Base-by-base conservation (phyloP, 371 early-diverging fungal species). In the Parasitella parasitica region DNA sequence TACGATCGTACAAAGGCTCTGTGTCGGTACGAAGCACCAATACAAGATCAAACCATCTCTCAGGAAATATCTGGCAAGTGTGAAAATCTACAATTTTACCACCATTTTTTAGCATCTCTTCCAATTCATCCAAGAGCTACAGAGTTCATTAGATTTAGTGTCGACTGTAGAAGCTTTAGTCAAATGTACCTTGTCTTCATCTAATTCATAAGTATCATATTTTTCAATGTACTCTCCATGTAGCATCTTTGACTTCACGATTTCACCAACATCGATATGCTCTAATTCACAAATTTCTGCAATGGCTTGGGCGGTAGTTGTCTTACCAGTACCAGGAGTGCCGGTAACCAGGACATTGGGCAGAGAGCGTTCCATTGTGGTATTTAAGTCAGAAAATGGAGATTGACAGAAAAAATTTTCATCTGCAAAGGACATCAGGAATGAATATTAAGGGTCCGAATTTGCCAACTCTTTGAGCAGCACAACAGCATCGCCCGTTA, bases 301-400 rank as follows among this genome's bases (percentile, higher is more conserved):
- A 24, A 95, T 78, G 83, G 93, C 78, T 77, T 93, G 92, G 11
- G 90, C 80, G 2, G 94, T 87, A 0, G 98, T 97, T 0, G 99
- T 95, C 70, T 99, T 99, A 51, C 99, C 99, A 0, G 95, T 96
- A 37, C 99, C 99, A 0, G 99, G 99, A 2, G 99, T 98, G 22
- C 99, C 99, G 1, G 99, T 98, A 41, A 99, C 90, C 35, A 99
- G 86, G 56, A 99, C 94, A 72, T 94, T 95, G 43, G 94, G 94
- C 22, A 77, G 66, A 41, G 73, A 61, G 26, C 84, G 77, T 36
- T 75, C 69, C 67, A 67, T 64, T 26, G 27, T 27, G 15, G 12
- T 26, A 48, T 12, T 48, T 12, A 48, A 27, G 18, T 13, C 27
- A 5, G 12, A 48, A 27, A 48, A 48, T 13, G 24, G 27, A 48